Evolutionary conservation across 2,329 filamentous ascomycete genomes (phyloP).

Genomic region (Cladophialophora immunda): DNA sequence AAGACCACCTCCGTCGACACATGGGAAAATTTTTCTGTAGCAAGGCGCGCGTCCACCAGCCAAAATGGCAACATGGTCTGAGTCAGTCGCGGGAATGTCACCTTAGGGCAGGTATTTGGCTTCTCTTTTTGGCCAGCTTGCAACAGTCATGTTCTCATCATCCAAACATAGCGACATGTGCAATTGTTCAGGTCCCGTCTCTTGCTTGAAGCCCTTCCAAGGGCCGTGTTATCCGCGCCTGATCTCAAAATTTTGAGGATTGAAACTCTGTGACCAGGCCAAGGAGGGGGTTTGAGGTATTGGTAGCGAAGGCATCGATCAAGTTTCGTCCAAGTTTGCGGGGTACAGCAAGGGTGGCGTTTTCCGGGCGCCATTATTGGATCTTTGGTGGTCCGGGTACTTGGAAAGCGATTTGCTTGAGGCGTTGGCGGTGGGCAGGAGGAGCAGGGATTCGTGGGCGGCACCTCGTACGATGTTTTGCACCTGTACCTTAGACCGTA

Average conservation of each 20-base stretch:
- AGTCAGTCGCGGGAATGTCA: slow-evolving; percentile 31
- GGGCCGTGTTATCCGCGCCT: neutral
- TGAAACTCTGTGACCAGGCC: neutral
- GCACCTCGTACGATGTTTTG: slow-evolving; percentile 14
- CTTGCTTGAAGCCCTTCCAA: neutral
- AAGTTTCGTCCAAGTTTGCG: slow-evolving; percentile 26
- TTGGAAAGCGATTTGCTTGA: slow-evolving; percentile 3
- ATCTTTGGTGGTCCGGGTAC: slow-evolving; percentile 7
- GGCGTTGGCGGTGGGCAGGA: slow-evolving; percentile 4
- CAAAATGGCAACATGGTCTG: slow-evolving; percentile 26
- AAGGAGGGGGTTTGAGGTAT: neutral
- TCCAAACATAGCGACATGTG: neutral
- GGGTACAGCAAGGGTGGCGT: slow-evolving; percentile 33
- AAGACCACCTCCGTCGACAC: slow-evolving; percentile 18
- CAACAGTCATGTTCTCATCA: neutral
- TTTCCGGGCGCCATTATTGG: slow-evolving; percentile 22
- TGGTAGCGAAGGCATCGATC: slow-evolving; percentile 1
- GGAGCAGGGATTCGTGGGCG: neutral
- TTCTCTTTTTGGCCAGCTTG: slow-evolving; percentile 6
- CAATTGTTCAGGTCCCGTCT: neutral
- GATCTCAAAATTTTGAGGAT: neutral
- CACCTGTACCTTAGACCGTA: neutral
- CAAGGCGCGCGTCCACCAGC: slow-evolving; percentile 5
- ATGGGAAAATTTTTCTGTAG: slow-evolving; percentile 31
- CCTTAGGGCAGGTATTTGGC: slow-evolving; percentile 10